Evolutionary conservation across 306 rosid genomes (phyloP).

Genomic region (Carpinus viminea): DNA sequence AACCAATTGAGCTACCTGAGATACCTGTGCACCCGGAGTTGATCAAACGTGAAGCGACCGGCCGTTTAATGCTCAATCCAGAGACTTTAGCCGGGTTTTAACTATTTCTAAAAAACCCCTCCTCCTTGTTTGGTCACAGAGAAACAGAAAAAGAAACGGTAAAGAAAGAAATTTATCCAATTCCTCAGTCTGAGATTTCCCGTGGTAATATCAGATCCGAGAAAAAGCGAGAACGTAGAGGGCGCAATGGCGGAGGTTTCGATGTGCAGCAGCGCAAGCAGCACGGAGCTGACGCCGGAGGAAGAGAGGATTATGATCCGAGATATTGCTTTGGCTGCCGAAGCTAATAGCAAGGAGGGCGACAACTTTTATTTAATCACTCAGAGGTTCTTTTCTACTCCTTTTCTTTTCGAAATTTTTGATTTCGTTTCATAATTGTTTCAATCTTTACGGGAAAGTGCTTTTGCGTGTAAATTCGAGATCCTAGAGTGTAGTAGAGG

Average conservation of each 20-base stretch:
- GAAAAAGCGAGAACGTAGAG: constrained; percentile 2
- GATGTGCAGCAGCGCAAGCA: constrained; percentile 54
- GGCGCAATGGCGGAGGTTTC: constrained; percentile 59
- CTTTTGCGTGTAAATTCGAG: not conserved
- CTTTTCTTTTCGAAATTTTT: not conserved
- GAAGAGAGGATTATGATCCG: constrained; percentile 89
- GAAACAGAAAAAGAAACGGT: not conserved
- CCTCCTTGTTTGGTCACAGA: constrained; percentile 1
- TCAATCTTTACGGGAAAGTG: not conserved
- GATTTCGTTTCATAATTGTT: not conserved
- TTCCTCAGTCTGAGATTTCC: not conserved
- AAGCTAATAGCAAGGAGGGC: constrained; percentile 82
- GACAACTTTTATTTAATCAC: constrained; percentile 74
- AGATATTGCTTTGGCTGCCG: constrained; percentile 86
- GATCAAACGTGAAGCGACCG: not conserved
- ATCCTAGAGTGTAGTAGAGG: not conserved
- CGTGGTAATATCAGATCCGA: too few relatives aligned
- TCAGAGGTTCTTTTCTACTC: constrained; percentile 62
- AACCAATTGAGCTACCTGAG: too few relatives aligned
- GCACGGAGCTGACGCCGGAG: constrained; percentile 67
- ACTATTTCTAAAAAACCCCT: not conserved
- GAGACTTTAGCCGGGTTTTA: not conserved
- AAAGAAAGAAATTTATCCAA: not conserved
- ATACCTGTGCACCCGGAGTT: too few relatives aligned
- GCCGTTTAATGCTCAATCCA: too few relatives aligned